Percentiles rank a stretch among this genome's conserved stretches.
These are phyloP conservation scores for Quercus tomentella DNA, from an alignment of 331 rosid genomes.

Conservation along the genomic window DNA sequence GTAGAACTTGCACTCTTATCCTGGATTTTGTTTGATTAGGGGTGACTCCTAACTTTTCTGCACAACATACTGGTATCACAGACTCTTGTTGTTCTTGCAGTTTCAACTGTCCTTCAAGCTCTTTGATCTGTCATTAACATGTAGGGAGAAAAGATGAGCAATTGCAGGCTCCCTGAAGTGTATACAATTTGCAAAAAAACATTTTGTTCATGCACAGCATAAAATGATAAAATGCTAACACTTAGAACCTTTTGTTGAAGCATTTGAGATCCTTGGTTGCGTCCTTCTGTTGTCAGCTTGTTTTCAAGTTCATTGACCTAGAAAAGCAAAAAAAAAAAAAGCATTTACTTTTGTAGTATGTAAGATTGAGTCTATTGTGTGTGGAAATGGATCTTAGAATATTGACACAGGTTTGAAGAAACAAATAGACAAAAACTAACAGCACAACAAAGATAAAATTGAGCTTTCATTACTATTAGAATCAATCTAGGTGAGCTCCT, in stretches of 20 bases:
- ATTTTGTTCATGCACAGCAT: background rate
- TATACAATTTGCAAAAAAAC: background rate
- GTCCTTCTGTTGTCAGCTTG: background rate
- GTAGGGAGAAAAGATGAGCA: background rate
- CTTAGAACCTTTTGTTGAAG: background rate
- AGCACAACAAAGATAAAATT: background rate
- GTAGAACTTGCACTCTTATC: conserved; percentile 34
- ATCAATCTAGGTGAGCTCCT: background rate
- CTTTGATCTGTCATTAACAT: conserved; percentile 53
- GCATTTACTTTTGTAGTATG: background rate
- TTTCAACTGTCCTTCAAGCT: conserved; percentile 54
- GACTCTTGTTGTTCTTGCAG: conserved; percentile 46
- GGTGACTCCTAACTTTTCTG: conserved; percentile 33
- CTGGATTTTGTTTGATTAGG: conserved; percentile 34
- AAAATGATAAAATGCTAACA: background rate
- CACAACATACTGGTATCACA: conserved; percentile 21
- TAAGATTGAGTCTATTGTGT: background rate
- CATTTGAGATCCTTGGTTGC: conserved; percentile 1
- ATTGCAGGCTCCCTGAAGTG: background rate
- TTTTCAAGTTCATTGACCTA: background rate
- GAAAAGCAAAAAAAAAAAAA: background rate
- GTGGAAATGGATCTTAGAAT: background rate
- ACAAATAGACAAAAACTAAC: background rate
- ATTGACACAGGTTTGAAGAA: background rate
- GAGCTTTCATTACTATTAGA: background rate